phyloP scores from a whole-genome alignment of 2,329 filamentous ascomycete genomes.

The Biscogniauxia mediterranea region DNA sequence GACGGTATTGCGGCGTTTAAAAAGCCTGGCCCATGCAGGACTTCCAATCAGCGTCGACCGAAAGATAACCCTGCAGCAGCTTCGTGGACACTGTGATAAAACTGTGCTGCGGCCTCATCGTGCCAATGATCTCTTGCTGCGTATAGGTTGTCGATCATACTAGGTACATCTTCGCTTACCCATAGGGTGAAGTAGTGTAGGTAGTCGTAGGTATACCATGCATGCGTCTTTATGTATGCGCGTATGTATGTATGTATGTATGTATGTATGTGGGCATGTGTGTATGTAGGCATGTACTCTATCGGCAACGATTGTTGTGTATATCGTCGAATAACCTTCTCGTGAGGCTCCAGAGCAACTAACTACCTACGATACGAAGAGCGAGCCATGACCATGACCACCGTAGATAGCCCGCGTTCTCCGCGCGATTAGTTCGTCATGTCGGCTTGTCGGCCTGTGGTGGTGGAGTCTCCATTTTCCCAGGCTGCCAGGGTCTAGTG shows the following conservation, averaged over 20 bases:
- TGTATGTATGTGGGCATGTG: background rate
- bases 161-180: background rate
- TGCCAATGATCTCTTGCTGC: background rate
- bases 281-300: background rate
- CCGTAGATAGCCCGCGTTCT: background rate
- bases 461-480: constrained; percentile 10
- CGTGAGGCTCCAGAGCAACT: no score
- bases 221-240: no score
- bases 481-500: no score
- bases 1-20: background rate
- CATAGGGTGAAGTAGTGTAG: background rate
- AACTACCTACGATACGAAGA: no score
- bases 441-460: constrained; percentile 11
- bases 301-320: background rate
- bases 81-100: constrained; percentile 27
- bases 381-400: no score
- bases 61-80: constrained; percentile 33
- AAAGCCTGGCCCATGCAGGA: background rate
- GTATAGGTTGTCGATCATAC: background rate
- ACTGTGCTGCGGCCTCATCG: constrained; percentile 22
- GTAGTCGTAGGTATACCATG: no score
- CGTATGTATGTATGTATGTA: no score
- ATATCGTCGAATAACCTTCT: background rate
- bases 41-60: constrained; percentile 25
- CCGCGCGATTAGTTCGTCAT: background rate